Conservation (phyloP, 164 flowering plant species). For the Vitis vinifera region DNA sequence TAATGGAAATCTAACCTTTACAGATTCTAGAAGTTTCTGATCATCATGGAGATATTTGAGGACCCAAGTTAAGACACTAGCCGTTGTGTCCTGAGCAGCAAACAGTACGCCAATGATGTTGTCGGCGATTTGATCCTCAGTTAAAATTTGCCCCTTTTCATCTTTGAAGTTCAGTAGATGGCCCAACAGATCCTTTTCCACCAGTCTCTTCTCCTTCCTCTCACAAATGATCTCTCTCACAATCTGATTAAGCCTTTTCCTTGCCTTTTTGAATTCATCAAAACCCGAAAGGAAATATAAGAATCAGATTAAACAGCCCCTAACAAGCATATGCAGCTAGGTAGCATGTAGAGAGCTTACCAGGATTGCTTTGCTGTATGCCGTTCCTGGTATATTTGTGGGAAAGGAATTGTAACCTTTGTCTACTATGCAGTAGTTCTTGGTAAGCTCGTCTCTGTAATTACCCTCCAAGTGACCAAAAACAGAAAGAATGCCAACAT, state of each 20-base stretch:
- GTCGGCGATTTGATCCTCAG: slow-evolving; percentile 43
- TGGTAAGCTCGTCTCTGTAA: slow-evolving; percentile 45
- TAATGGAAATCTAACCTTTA: slow-evolving; percentile 29
- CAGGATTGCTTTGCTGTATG: slow-evolving; percentile 44
- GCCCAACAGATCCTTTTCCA: slow-evolving; percentile 40
- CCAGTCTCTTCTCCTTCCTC: slow-evolving; percentile 32
- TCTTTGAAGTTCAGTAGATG: slow-evolving; percentile 30
- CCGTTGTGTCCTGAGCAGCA: slow-evolving; percentile 62
- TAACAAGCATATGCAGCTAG: neutral
- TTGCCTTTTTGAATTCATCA: slow-evolving; percentile 29
- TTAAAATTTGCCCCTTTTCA: slow-evolving; percentile 28
- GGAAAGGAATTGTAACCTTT: slow-evolving; percentile 85
- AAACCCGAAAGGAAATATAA: neutral
- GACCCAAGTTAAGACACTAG: slow-evolving; percentile 50
- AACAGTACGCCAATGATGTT: slow-evolving; percentile 57
- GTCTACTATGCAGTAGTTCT: slow-evolving; percentile 59
- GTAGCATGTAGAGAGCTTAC: slow-evolving; percentile 18
- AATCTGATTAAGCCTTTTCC: slow-evolving; percentile 33
- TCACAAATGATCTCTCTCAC: slow-evolving; percentile 34
- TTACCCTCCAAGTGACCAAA: slow-evolving; percentile 49
- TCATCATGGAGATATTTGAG: slow-evolving; percentile 48
- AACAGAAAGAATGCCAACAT: slow-evolving; percentile 61
- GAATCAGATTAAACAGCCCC: neutral
- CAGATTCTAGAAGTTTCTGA: slow-evolving; percentile 37
- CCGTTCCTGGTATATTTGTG: slow-evolving; percentile 63